Evolutionary conservation across 2,329 filamentous ascomycete species (phyloP).

Genomic region (Aspergillus fumigatus): DNA sequence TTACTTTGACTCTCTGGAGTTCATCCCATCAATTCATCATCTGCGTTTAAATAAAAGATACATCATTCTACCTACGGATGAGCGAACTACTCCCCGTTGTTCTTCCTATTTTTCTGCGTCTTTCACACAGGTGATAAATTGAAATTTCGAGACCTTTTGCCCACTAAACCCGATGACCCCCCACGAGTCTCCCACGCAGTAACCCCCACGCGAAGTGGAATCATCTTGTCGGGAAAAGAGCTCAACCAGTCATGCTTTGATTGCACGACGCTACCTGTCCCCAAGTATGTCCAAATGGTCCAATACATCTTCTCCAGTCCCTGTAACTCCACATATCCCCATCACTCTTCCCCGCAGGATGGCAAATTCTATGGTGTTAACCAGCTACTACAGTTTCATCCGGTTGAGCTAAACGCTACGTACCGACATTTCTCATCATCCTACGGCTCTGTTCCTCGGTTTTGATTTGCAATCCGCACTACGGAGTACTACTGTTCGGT

Average conservation of each 20-base stretch:
- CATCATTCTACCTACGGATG: not conserved
- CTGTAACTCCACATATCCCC: not conserved
- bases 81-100: not conserved
- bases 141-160: not conserved
- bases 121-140: not conserved
- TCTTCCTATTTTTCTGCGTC: not conserved
- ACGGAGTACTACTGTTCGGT: not conserved
- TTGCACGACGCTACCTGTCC: not conserved
- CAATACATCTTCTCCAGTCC: not conserved
- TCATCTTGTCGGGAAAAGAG: not conserved
- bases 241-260: not conserved
- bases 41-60: not conserved
- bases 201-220: not conserved
- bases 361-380: not conserved
- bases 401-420: not conserved
- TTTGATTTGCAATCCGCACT: not conserved
- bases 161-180: not conserved
- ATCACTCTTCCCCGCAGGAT: not conserved
- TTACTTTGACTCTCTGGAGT: no score
- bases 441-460: slow-evolving; percentile 1
- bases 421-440: not conserved
- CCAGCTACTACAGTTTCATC: not conserved
- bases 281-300: not conserved
- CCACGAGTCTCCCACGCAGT: not conserved
- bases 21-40: not conserved